Percentiles rank a stretch among this genome's conserved stretches.
Conservation (phyloP, 306 rosid species). For the Citrullus mucosospermus region DNA sequence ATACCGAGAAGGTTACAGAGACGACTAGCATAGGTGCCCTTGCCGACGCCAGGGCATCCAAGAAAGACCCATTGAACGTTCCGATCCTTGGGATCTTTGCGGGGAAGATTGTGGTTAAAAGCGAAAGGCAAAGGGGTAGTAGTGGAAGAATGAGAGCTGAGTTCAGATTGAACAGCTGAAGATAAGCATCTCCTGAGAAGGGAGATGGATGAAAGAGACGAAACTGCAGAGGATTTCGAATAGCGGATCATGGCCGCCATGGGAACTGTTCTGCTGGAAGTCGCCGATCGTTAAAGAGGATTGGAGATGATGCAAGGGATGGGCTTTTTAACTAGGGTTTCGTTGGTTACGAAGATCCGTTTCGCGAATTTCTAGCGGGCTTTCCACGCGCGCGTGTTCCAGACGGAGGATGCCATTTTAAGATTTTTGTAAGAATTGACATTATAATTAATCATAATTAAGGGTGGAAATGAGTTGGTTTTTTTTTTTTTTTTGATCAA, state of each 20-base stretch:
- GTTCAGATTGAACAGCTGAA: constrained; percentile 23
- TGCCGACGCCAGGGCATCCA: constrained; percentile 93
- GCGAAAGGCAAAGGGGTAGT: constrained; percentile 19
- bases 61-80: constrained; percentile 79
- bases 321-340: neutral
- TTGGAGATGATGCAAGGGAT: neutral
- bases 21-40: constrained; percentile 88
- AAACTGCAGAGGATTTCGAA: constrained; percentile 18
- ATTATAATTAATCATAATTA: too few species aligned
- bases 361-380: neutral
- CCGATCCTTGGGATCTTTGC: constrained; percentile 33
- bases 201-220: constrained; percentile 18
- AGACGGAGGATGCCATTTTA: neutral
- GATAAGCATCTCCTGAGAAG: constrained; percentile 19
- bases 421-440: neutral
- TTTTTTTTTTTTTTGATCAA: too few species aligned
- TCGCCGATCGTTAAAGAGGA: neutral
- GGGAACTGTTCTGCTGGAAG: constrained; percentile 31
- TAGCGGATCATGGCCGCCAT: constrained; percentile 82
- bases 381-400: constrained; percentile 1
- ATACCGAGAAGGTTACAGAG: constrained; percentile 63
- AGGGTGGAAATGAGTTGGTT: too few species aligned
- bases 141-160: constrained; percentile 8
- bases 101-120: constrained; percentile 11
- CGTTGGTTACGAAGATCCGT: neutral